These are phyloP conservation scores for Pythium folliculosum DNA, from an alignment of 352 stramenopile species.

Conservation along the genomic window DNA sequence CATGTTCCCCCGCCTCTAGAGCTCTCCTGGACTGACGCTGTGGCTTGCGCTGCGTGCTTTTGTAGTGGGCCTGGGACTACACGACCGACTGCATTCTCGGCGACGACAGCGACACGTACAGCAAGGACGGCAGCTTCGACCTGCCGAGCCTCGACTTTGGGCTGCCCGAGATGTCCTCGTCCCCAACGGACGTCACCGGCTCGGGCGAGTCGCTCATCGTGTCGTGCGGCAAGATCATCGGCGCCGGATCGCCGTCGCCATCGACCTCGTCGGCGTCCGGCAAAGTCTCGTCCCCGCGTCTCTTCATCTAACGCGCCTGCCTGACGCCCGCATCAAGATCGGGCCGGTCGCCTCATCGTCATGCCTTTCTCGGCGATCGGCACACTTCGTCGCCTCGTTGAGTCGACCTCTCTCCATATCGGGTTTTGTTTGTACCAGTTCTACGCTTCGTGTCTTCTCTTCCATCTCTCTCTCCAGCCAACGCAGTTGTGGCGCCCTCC, in stretches of 20 bases:
- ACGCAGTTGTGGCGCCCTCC: constrained; percentile 2
- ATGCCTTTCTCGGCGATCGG: too few relatives aligned
- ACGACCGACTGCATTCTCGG: constrained; percentile 68
- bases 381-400: too few relatives aligned
- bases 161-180: constrained; percentile 67
- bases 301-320: constrained; percentile 23
- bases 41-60: neutral
- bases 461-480: neutral
- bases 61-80: constrained; percentile 54
- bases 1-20: neutral
- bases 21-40: constrained; percentile 13
- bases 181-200: constrained; percentile 59
- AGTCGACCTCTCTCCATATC: too few relatives aligned
- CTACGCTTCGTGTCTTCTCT: neutral
- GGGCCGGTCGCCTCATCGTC: too few relatives aligned
- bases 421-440: constrained; percentile 8
- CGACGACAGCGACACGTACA: constrained; percentile 64
- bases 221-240: constrained; percentile 35
- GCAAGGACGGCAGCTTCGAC: constrained; percentile 47
- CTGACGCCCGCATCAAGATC: too few relatives aligned
- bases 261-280: neutral
- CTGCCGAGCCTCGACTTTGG: constrained; percentile 32
- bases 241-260: constrained; percentile 22
- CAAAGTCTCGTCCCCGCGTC: constrained; percentile 17
- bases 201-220: constrained; percentile 52